Percentiles rank a stretch among this genome's conserved stretches.
Evolutionary conservation across 2,329 filamentous ascomycete species (phyloP).

Genomic region (Ophiocordyceps australis): DNA sequence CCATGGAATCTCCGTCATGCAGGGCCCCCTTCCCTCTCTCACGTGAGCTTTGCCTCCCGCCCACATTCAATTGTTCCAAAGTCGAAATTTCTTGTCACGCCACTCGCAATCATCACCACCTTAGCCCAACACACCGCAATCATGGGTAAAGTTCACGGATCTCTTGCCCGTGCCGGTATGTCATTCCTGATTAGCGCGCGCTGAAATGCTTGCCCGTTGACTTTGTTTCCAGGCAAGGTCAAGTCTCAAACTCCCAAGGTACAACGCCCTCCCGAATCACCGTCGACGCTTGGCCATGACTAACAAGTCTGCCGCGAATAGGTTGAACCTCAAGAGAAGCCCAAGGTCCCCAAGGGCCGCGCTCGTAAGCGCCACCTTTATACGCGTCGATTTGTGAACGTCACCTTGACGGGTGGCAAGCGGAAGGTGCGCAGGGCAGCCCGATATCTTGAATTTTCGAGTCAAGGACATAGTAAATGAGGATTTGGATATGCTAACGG

Average conservation of each 20-base stretch:
- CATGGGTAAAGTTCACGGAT: slow-evolving; percentile 91
- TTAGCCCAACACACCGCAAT: slow-evolving; percentile 26
- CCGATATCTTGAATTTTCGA: not conserved
- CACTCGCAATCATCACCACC: slow-evolving; percentile 15
- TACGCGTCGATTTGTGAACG: slow-evolving; percentile 96
- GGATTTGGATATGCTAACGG: no score
- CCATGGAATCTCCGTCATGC: no score
- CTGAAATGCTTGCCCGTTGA: not conserved
- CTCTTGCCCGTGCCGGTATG: slow-evolving; percentile 65
- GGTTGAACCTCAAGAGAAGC: slow-evolving; percentile 87
- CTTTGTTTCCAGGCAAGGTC: slow-evolving; percentile 86
- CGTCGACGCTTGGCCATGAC: slow-evolving; percentile 13
- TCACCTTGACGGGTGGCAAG: slow-evolving; percentile 95
- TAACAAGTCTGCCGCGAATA: no score
- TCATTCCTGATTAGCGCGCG: slow-evolving; percentile 11
- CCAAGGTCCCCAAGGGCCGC: slow-evolving; percentile 92
- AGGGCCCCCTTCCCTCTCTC: slow-evolving; percentile 14
- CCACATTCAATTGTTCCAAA: slow-evolving; percentile 20
- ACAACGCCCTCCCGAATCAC: slow-evolving; percentile 19
- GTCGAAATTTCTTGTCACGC: slow-evolving; percentile 13
- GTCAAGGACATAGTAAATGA: no score
- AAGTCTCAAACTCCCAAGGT: slow-evolving; percentile 92
- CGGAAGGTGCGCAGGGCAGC: slow-evolving; percentile 53
- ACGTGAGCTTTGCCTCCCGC: slow-evolving; percentile 17
- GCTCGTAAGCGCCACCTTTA: slow-evolving; percentile 94